A percentile compares a stretch with the other conserved stretches of the same genome.
Evolutionary conservation across 306 rosid genomes (phyloP).

Genomic region (Prunus padus): DNA sequence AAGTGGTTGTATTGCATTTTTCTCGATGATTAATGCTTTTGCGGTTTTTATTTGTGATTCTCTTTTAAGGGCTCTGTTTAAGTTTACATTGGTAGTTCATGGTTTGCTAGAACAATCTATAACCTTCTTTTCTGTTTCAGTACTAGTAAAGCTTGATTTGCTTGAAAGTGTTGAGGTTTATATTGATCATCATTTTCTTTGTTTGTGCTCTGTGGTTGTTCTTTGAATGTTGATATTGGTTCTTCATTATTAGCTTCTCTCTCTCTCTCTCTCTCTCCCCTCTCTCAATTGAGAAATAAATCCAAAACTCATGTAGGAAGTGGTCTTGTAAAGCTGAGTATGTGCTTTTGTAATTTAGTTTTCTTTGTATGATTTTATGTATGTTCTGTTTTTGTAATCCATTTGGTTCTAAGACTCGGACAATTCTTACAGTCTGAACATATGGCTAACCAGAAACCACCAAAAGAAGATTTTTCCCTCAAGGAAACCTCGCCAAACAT

Average conservation of each 20-base stretch:
- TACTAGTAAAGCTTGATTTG: too few species aligned
- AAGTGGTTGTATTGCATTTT: background rate
- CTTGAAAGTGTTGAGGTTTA: too few species aligned
- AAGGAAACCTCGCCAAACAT: conserved; percentile 28
- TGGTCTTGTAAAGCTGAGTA: background rate
- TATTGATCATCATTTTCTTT: too few species aligned
- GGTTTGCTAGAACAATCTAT: background rate
- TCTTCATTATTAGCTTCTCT: too few species aligned
- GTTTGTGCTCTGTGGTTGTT: too few species aligned
- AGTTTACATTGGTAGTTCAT: background rate
- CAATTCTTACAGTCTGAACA: conserved; percentile 10
- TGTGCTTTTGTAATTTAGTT: background rate
- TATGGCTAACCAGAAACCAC: background rate
- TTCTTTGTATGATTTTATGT: background rate
- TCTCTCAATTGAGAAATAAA: too few species aligned
- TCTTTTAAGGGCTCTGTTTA: background rate
- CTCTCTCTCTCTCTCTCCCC: too few species aligned
- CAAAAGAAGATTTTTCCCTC: conserved; percentile 22
- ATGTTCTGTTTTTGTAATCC: background rate
- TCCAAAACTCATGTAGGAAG: background rate
- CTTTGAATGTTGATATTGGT: too few species aligned
- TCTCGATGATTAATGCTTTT: background rate
- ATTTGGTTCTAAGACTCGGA: background rate
- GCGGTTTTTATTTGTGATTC: background rate
- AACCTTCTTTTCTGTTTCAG: too few species aligned